Evolutionary conservation across 2,329 filamentous ascomycete genomes (phyloP).

Genomic region (Calonectria crousiana): DNA sequence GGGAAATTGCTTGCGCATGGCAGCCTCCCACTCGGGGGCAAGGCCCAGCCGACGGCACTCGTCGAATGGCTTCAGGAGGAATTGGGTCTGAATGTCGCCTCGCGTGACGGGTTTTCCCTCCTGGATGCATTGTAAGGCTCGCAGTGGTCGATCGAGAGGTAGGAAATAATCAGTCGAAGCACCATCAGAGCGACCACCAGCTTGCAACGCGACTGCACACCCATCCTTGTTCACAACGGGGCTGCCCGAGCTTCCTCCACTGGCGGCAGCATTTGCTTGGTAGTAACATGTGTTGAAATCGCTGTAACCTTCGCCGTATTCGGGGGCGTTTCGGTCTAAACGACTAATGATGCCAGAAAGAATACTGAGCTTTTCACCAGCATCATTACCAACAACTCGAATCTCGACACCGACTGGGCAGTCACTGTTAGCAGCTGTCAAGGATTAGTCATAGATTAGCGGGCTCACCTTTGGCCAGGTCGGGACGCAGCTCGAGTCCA

Average conservation of each 20-base stretch:
- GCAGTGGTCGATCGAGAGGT: conserved; percentile 88
- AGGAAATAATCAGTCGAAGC: conserved; percentile 98
- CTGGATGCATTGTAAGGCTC: conserved; percentile 89
- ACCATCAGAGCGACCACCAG: conserved; percentile 92
- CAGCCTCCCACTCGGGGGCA: conserved; percentile 86
- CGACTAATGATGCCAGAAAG: conserved; percentile 97
- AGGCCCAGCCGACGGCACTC: conserved; percentile 93
- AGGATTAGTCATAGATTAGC: neutral
- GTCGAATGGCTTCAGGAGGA: conserved; percentile 96
- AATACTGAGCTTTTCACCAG: conserved; percentile 98
- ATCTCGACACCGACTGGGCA: conserved; percentile 87
- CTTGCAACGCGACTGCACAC: conserved; percentile 90
- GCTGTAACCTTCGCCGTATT: conserved; percentile 97
- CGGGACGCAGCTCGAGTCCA: conserved; percentile 83
- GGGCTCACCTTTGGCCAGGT: conserved; percentile 76
- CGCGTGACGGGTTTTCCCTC: conserved; percentile 81
- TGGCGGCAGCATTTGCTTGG: conserved; percentile 95
- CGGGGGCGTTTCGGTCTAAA: conserved; percentile 94
- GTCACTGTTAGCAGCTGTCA: conserved; percentile 31
- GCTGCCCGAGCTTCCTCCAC: conserved; percentile 97
- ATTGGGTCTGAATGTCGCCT: conserved; percentile 98
- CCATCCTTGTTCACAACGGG: conserved; percentile 97
- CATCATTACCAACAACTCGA: conserved; percentile 97
- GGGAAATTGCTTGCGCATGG: conserved; percentile 85
- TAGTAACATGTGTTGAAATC: conserved; percentile 98